These are phyloP conservation scores for Mycena kentingensis DNA, from an alignment of 768 basidiomycete species.

Conservation along the genomic window DNA sequence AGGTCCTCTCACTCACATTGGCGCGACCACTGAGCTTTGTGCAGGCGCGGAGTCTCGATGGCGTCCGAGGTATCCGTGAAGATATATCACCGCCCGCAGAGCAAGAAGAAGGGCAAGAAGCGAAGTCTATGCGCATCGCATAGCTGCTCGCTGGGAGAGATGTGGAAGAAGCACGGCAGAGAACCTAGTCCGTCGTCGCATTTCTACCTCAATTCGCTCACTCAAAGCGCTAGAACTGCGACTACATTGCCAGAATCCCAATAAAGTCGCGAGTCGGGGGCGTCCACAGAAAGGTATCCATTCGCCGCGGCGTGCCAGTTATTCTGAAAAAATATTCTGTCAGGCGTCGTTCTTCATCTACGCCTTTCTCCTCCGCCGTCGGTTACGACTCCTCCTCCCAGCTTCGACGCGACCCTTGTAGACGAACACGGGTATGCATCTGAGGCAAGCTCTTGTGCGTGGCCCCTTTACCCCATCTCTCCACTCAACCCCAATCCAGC, in stretches of 20 bases:
- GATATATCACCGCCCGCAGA: constrained; percentile 58
- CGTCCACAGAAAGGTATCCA: constrained; percentile 40
- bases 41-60: constrained; percentile 42
- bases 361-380: constrained; percentile 5
- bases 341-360: constrained; percentile 26
- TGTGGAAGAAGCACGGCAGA: constrained; percentile 49
- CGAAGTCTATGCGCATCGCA: constrained; percentile 56
- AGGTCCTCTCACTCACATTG: constrained; percentile 26
- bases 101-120: constrained; percentile 65
- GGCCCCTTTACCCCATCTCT: not conserved
- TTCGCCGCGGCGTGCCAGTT: constrained; percentile 28
- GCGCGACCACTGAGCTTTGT: not conserved
- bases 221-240: constrained; percentile 46
- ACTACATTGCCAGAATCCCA: constrained; percentile 42
- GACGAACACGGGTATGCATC: constrained; percentile 13
- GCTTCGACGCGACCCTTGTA: not conserved
- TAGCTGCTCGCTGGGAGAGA: constrained; percentile 52
- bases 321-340: constrained; percentile 26
- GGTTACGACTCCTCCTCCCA: constrained; percentile 11
- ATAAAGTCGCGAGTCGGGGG: constrained; percentile 38
- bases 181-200: constrained; percentile 43
- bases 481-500: not conserved
- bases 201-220: constrained; percentile 4
- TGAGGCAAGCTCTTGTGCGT: constrained; percentile 18
- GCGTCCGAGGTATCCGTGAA: constrained; percentile 52